Base-by-base conservation (phyloP, 192 early-diverging fungal genomes). In the Backusella parvicylindrica region DNA sequence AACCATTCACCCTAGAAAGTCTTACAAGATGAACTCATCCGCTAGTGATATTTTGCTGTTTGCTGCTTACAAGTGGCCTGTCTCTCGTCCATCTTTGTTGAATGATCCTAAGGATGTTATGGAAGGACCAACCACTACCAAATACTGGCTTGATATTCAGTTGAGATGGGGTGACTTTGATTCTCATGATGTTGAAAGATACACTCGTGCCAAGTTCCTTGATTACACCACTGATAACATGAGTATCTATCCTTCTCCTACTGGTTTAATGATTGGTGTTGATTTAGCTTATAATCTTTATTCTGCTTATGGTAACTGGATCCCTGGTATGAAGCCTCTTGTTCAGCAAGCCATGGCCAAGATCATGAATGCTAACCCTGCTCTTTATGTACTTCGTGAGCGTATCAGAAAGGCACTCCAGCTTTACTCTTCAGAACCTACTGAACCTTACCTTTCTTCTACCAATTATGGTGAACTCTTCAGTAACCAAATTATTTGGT, bases 351-450 rank as follows among this genome's bases (percentile, higher is more conserved):
- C 97, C 1, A 93, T 99, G 95, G 94, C 92, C 64, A 99, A 99
- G 88, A 97, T 99, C 75, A 99, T 98, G 92, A 99, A 99, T 83
- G 95, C 96, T 69, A 99, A 97, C 76, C 98, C 98, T 68, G 98
- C 98, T 2, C 81, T 99, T 64, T 96, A 98, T 75, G 97, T 99
- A 8, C 86, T 99, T 38, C 92, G 98, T 77, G 98, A 99, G 84
- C 97, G 98, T 89, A 95, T 98, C 73, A 89, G 98, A 74, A 99
- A 99, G 90, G 97, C 93, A 68, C 89, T 99, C 72, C 98, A 99
- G 82, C 89, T 99, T 68, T 99, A 98, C 82, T 96, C 95, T 26
- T 98, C 96, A 0, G 98, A 99, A 83, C 95, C 98, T 6, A 99
- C 98, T 7, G 98, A 99, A 81, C 97, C 96, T 70, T 98, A 98